Conservation (phyloP, 345 rosid species). For the Populus euphratica region DNA sequence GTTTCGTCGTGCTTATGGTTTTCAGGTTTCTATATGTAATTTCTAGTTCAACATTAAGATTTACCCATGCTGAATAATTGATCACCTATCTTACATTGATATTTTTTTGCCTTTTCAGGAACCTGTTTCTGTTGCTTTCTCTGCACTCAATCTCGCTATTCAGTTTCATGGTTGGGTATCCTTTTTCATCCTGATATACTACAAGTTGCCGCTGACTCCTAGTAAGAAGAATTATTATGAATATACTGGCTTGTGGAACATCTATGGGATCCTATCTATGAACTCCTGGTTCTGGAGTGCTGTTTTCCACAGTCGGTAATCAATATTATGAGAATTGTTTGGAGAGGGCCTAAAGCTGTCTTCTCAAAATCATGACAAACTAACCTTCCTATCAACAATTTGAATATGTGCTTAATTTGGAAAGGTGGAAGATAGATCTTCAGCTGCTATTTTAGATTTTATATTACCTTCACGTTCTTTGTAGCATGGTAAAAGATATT, state of each 20-base stretch:
- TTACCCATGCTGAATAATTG: conserved; percentile 1
- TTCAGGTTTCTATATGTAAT: conserved; percentile 45
- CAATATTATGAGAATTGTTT: conserved; percentile 10
- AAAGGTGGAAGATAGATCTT: neutral
- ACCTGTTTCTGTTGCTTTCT: conserved; percentile 80
- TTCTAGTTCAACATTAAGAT: neutral
- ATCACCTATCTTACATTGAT: conserved; percentile 6
- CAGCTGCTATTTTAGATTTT: neutral
- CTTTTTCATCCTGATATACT: conserved; percentile 73
- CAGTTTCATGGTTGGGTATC: conserved; percentile 93
- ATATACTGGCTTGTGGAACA: conserved; percentile 68
- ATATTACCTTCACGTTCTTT: neutral
- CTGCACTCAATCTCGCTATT: conserved; percentile 69
- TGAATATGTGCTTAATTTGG: neutral
- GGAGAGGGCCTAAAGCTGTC: conserved; percentile 1
- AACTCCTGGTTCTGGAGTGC: conserved; percentile 88
- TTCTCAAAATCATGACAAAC: neutral
- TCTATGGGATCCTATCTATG: conserved; percentile 70
- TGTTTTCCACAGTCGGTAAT: conserved; percentile 80
- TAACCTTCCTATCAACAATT: neutral
- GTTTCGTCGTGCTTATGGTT: conserved; percentile 66
- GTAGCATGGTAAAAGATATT: neutral
- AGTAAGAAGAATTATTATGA: conserved; percentile 69
- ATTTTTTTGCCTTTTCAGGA: conserved; percentile 42
- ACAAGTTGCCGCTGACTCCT: conserved; percentile 64